Evolutionary conservation across 2,329 filamentous ascomycete species (phyloP).

Genomic region (Penicillium sp.): DNA sequence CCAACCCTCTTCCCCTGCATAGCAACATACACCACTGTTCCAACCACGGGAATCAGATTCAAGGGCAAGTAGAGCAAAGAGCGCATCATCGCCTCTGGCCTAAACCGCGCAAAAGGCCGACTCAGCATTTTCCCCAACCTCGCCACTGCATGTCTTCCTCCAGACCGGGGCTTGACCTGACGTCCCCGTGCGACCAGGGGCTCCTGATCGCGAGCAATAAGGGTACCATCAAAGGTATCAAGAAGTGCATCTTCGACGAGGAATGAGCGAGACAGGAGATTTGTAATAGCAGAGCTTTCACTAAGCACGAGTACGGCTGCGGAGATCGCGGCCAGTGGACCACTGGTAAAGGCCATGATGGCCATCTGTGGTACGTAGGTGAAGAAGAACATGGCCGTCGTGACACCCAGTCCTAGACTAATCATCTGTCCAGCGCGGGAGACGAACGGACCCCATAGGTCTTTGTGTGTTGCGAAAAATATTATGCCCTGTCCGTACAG

Average conservation of each 20-base stretch:
- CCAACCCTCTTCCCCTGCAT: conserved; percentile 62
- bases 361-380: conserved; percentile 82
- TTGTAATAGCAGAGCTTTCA: conserved; percentile 52
- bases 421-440: conserved; percentile 59
- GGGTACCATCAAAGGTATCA: conserved; percentile 79
- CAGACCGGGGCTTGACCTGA: conserved; percentile 56
- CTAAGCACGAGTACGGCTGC: conserved; percentile 56
- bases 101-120: conserved; percentile 49
- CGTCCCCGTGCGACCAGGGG: conserved; percentile 69
- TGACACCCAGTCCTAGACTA: conserved; percentile 66
- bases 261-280: conserved; percentile 61
- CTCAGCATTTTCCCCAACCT: conserved; percentile 55
- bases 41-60: conserved; percentile 88
- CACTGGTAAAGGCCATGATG: conserved; percentile 76
- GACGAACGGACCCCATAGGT: conserved; percentile 57
- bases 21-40: conserved; percentile 73
- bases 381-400: conserved; percentile 78
- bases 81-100: conserved; percentile 60
- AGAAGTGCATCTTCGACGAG: conserved; percentile 76
- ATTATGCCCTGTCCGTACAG: conserved; percentile 50
- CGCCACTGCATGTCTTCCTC: conserved; percentile 47
- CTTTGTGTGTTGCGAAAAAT: conserved; percentile 56
- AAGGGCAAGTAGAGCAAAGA: conserved; percentile 84
- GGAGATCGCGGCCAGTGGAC: conserved; percentile 62
- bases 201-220: conserved; percentile 52